Conservation (phyloP, 192 early-diverging fungal genomes). For the Coemansia sp. region DNA sequence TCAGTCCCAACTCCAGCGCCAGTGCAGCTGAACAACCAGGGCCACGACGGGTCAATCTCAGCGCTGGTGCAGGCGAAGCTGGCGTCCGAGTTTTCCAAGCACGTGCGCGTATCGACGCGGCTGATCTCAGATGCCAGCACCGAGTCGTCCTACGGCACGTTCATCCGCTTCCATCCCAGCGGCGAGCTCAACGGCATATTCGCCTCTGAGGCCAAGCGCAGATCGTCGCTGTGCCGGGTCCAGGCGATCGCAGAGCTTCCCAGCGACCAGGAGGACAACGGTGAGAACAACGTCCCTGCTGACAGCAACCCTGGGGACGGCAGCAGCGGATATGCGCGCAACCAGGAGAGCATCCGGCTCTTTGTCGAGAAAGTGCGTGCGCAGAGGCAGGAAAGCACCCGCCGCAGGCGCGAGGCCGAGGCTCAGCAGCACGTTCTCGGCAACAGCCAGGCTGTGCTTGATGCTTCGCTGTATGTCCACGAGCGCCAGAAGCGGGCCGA, state of each 20-base stretch:
- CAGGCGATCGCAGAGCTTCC: not conserved
- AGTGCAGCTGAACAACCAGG: constrained; percentile 26
- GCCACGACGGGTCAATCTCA: constrained; percentile 44
- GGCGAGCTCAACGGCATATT: constrained; percentile 48
- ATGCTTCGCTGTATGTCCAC: constrained; percentile 41
- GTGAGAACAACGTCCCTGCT: not conserved
- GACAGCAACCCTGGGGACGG: constrained; percentile 1
- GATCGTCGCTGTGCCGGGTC: not conserved
- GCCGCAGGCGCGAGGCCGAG: constrained; percentile 22
- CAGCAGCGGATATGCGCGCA: constrained; percentile 36
- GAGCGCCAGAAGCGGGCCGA: constrained; percentile 31
- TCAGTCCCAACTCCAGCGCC: not conserved
- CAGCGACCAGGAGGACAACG: not conserved
- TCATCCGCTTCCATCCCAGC: constrained; percentile 50
- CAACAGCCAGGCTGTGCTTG: constrained; percentile 40
- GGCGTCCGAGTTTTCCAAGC: constrained; percentile 25
- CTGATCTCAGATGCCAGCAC: constrained; percentile 22
- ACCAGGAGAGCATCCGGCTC: constrained; percentile 33
- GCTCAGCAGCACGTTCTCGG: constrained; percentile 15
- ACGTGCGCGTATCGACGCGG: constrained; percentile 41
- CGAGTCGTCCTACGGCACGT: constrained; percentile 48
- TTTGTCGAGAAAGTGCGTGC: constrained; percentile 44
- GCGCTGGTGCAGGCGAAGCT: constrained; percentile 39
- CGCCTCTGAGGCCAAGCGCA: not conserved
- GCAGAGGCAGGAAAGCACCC: constrained; percentile 19